Conservation (phyloP, 1,284 basidiomycete species). For the Coniferiporia sulphurascens region DNA sequence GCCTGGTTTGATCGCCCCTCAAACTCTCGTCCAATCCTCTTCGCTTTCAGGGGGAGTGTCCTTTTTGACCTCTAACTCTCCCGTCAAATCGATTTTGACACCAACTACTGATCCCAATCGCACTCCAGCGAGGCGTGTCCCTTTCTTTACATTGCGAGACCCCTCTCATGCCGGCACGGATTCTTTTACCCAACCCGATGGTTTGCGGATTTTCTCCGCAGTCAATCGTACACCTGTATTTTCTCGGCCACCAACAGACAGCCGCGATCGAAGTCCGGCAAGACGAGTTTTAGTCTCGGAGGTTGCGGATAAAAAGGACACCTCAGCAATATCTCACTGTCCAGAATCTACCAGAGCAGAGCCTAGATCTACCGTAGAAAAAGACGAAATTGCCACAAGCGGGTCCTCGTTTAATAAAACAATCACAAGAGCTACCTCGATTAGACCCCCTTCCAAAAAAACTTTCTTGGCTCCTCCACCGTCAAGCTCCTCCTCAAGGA, state of each 20-base stretch:
- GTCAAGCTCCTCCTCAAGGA: background rate
- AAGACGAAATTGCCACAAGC: too few species aligned
- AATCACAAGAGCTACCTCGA: background rate
- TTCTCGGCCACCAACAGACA: constrained; percentile 16
- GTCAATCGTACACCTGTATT: constrained; percentile 19
- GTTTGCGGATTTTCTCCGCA: background rate
- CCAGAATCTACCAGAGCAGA: background rate
- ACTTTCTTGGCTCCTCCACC: background rate
- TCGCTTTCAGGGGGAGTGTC: background rate
- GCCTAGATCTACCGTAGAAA: background rate
- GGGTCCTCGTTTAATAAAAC: background rate
- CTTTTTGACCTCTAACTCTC: constrained; percentile 4
- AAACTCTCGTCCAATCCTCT: constrained; percentile 1
- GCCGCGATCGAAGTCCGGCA: constrained; percentile 17
- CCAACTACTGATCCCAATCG: constrained; percentile 4
- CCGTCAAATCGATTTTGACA: constrained; percentile 10
- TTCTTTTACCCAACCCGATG: background rate
- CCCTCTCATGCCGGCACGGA: background rate
- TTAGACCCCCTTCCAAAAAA: background rate
- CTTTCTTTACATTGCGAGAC: background rate
- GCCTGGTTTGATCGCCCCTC: constrained; percentile 1
- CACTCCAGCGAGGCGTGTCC: constrained; percentile 6
- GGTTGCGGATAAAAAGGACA: background rate
- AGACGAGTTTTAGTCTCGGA: background rate
- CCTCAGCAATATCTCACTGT: background rate